phyloP scores from a whole-genome alignment of 306 rosid species.

The Leucaena leucocephala region DNA sequence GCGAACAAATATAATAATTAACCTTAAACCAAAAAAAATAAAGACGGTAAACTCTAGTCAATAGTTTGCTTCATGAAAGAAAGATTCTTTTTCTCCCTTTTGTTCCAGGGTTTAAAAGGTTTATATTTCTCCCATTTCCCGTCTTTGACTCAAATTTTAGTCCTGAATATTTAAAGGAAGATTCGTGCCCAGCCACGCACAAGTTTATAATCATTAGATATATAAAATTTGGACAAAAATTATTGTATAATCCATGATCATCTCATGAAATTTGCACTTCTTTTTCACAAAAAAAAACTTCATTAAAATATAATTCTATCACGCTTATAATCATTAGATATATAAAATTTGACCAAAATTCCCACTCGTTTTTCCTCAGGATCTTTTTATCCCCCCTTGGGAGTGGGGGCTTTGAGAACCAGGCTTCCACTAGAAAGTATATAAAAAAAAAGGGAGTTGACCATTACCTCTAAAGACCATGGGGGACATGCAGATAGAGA shows the following conservation, averaged over 20 bases:
- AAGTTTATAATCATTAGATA: neutral
- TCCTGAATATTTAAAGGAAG: constrained; percentile 12
- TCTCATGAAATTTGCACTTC: too few species aligned
- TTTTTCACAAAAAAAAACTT: too few species aligned
- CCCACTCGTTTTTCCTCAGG: neutral
- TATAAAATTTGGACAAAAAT: too few species aligned
- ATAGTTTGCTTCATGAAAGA: neutral
- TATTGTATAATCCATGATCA: too few species aligned
- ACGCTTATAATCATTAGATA: too few species aligned
- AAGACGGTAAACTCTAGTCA: neutral
- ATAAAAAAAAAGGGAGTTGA: neutral
- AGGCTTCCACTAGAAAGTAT: constrained; percentile 23
- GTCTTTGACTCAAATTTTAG: constrained; percentile 7
- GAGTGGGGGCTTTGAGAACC: neutral
- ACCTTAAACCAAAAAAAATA: neutral
- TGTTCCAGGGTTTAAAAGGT: neutral
- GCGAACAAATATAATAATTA: constrained; percentile 11
- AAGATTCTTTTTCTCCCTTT: neutral
- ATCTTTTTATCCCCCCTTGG: neutral
- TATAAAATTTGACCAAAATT: too few species aligned
- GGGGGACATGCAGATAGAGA: constrained; percentile 64
- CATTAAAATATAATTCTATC: too few species aligned
- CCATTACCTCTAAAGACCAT: constrained; percentile 90
- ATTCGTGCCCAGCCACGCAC: neutral
- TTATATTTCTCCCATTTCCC: constrained; percentile 16